These are phyloP conservation scores for Solanum habrochaites DNA, from an alignment of 257 asterid genomes.

Conservation along the genomic window DNA sequence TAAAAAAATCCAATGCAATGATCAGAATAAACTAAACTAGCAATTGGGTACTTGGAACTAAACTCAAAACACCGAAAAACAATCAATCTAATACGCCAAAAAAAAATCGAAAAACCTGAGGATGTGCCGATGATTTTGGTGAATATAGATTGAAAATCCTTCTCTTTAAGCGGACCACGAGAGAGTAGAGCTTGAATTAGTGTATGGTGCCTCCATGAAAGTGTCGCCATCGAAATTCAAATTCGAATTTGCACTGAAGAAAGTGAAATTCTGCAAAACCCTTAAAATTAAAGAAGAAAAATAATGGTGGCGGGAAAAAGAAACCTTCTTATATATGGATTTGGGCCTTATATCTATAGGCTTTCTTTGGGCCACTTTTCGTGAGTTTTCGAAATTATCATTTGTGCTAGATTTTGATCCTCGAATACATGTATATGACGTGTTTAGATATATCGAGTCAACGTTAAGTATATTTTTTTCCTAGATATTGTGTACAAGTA, in stretches of 20 bases:
- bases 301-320: not conserved
- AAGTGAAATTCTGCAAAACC: not conserved
- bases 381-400: not conserved
- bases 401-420: no score
- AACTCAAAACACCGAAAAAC: not conserved
- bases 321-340: not conserved
- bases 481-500: no score
- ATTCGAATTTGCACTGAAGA: not conserved
- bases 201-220: conserved; percentile 66
- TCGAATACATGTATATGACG: not conserved
- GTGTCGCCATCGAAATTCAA: not conserved
- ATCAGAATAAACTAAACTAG: not conserved
- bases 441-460: no score
- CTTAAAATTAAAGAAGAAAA: not conserved
- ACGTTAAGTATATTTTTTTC: fast-evolving
- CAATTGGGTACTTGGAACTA: not conserved
- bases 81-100: not conserved
- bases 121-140: conserved; percentile 30
- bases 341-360: not conserved
- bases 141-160: conserved; percentile 46
- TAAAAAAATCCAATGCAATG: not conserved
- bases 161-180: conserved; percentile 61
- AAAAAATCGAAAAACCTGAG: conserved; percentile 26
- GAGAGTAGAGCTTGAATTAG: conserved; percentile 68
- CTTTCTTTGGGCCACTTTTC: not conserved